These are phyloP conservation scores for Onygenales sp. DNA, from an alignment of 2,329 filamentous ascomycete species.

Conservation along the genomic window DNA sequence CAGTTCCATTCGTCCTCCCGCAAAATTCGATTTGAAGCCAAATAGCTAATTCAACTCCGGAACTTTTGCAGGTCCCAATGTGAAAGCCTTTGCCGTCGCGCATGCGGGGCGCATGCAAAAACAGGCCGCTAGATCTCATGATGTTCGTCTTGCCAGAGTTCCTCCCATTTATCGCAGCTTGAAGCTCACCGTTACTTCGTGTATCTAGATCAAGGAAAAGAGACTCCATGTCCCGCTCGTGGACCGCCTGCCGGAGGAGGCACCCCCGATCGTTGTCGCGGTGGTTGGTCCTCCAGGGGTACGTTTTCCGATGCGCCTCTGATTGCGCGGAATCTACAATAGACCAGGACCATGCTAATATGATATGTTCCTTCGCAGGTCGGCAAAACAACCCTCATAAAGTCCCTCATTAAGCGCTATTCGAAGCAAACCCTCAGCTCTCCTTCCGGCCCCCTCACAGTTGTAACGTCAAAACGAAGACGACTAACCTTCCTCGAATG, in stretches of 20 bases:
- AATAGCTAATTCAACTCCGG: background rate
- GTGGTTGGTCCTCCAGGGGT: constrained; percentile 93
- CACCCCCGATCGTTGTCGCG: constrained; percentile 82
- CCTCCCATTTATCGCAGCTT: background rate
- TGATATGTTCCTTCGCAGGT: constrained; percentile 26
- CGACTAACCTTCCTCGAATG: constrained; percentile 94
- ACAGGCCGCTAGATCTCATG: constrained; percentile 48
- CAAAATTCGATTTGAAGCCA: constrained; percentile 3
- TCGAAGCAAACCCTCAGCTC: constrained; percentile 89
- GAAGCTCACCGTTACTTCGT: constrained; percentile 5
- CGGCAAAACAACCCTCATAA: constrained; percentile 91
- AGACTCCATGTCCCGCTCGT: constrained; percentile 92
- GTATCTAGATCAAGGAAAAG: constrained; percentile 75
- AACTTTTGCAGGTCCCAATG: constrained; percentile 54
- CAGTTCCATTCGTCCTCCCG: constrained; percentile 1
- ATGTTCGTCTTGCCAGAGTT: constrained; percentile 30
- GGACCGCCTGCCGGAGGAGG: constrained; percentile 90
- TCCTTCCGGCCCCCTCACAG: constrained; percentile 83
- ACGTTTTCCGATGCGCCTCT: constrained; percentile 16
- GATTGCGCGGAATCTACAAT: background rate
- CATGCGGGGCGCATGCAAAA: constrained; percentile 72
- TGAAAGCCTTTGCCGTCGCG: constrained; percentile 81
- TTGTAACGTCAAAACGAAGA: constrained; percentile 93
- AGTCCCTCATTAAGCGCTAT: constrained; percentile 87
- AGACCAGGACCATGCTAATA: background rate